These are phyloP conservation scores for Mortierella sp. DNA, from an alignment of 371 early-diverging fungal species.

Conservation along the genomic window DNA sequence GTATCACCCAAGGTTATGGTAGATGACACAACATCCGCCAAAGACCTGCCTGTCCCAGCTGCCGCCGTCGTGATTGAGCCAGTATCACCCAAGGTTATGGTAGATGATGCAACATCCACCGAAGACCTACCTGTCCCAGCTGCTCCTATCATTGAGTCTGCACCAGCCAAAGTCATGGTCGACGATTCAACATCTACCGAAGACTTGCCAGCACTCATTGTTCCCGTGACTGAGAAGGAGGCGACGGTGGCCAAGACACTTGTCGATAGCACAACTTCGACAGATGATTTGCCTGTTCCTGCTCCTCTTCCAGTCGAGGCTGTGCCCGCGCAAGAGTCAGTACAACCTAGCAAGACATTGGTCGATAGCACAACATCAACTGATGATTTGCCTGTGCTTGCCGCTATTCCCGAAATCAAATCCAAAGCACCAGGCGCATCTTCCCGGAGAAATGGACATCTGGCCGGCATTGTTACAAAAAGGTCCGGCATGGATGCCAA, in stretches of 20 bases:
- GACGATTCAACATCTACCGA: slow-evolving; percentile 14
- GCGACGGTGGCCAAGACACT: background rate
- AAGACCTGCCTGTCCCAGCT: background rate
- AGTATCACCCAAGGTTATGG: slow-evolving; percentile 2
- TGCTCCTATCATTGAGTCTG: background rate
- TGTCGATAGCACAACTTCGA: slow-evolving; percentile 16
- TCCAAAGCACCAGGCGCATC: background rate
- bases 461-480: slow-evolving; percentile 27
- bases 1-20: slow-evolving; percentile 6
- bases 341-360: background rate
- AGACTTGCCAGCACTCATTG: background rate
- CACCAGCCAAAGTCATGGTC: background rate
- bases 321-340: background rate
- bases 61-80: background rate
- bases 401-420: background rate
- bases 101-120: slow-evolving; percentile 17
- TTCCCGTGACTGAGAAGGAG: background rate
- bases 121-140: slow-evolving; percentile 16
- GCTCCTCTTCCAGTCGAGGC: no score
- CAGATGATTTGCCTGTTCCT: no score
- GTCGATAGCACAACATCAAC: slow-evolving; percentile 10
- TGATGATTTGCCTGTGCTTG: background rate
- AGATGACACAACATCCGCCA: slow-evolving; percentile 6
- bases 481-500: slow-evolving; percentile 2
- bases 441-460: background rate